Evolutionary conservation across 2,329 filamentous ascomycete genomes (phyloP).

Genomic region (Sclerotinia spermophila): DNA sequence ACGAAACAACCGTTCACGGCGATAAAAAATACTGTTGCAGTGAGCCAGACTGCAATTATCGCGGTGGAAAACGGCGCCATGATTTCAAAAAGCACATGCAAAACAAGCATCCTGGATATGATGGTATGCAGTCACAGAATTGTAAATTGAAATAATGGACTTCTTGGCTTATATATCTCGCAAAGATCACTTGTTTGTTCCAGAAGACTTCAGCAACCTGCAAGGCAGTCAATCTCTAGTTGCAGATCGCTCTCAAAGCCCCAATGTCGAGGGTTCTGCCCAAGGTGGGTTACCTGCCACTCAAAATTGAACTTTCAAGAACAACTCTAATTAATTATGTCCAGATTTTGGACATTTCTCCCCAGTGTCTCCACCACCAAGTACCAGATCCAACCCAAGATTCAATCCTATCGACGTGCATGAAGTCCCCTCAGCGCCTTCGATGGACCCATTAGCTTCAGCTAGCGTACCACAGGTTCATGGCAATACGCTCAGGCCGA

Average conservation of each 20-base stretch:
- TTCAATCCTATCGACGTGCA: neutral
- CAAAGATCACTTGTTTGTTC: slow-evolving; percentile 15
- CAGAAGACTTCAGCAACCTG: slow-evolving; percentile 12
- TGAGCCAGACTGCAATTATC: slow-evolving; percentile 17
- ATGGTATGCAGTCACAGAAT: slow-evolving; percentile 5
- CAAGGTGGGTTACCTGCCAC: neutral
- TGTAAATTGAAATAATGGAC: neutral
- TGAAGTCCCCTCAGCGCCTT: too few species aligned
- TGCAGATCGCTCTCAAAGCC: neutral
- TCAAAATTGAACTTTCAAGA: neutral
- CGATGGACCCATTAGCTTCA: neutral
- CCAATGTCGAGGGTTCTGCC: neutral
- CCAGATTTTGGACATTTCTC: neutral
- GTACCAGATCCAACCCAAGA: neutral
- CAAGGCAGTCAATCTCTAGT: neutral
- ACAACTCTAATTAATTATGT: neutral
- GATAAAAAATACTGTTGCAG: slow-evolving; percentile 15
- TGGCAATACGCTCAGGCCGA: neutral
- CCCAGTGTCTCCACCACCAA: neutral
- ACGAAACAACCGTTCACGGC: slow-evolving; percentile 14
- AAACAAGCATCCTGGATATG: slow-evolving; percentile 15
- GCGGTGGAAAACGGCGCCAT: slow-evolving; percentile 15
- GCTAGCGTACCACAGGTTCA: neutral
- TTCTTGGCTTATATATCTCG: neutral
- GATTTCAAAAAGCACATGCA: slow-evolving; percentile 16